These are phyloP conservation scores for Gloeopeniophorella convolvens DNA, from an alignment of 768 basidiomycete genomes.

Conservation along the genomic window DNA sequence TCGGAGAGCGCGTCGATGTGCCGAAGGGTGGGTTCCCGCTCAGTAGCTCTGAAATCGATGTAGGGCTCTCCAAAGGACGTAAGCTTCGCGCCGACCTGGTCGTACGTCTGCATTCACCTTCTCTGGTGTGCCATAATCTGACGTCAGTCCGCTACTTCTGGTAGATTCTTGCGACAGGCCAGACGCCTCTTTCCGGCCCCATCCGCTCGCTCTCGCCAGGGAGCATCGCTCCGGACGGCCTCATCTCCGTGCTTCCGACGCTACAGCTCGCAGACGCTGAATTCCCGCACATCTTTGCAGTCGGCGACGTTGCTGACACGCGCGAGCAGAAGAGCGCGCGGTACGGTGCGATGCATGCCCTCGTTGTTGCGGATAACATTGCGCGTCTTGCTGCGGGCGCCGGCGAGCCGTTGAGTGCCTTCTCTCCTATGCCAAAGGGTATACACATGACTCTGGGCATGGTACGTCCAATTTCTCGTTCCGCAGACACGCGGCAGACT, in stretches of 20 bases:
- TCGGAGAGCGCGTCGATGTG: conserved; percentile 23
- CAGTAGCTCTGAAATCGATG: conserved; percentile 16
- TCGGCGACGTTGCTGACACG: conserved; percentile 27
- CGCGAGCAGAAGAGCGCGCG: conserved; percentile 24
- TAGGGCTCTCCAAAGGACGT: conserved; percentile 20
- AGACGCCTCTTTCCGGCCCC: conserved; percentile 26
- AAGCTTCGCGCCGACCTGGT: conserved; percentile 21
- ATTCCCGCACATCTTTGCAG: conserved; percentile 22
- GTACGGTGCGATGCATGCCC: conserved; percentile 21
- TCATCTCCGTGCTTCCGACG: conserved; percentile 25
- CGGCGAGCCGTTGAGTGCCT: background rate
- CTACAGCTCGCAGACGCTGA: conserved; percentile 23
- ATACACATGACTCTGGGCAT: conserved; percentile 26
- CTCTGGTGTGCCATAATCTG: background rate
- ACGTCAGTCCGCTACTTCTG: too few species aligned
- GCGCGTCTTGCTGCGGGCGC: conserved; percentile 8
- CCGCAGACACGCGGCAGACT: background rate
- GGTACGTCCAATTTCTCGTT: conserved; percentile 2
- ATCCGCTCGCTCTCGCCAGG: conserved; percentile 23
- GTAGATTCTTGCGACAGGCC: conserved; percentile 29
- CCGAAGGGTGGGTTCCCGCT: conserved; percentile 26
- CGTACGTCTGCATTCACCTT: background rate
- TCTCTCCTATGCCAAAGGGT: conserved; percentile 1
- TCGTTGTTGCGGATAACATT: conserved; percentile 23
- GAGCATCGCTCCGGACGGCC: conserved; percentile 14